phyloP scores from a whole-genome alignment of 768 basidiomycete genomes.

The Calocera viscosa region DNA sequence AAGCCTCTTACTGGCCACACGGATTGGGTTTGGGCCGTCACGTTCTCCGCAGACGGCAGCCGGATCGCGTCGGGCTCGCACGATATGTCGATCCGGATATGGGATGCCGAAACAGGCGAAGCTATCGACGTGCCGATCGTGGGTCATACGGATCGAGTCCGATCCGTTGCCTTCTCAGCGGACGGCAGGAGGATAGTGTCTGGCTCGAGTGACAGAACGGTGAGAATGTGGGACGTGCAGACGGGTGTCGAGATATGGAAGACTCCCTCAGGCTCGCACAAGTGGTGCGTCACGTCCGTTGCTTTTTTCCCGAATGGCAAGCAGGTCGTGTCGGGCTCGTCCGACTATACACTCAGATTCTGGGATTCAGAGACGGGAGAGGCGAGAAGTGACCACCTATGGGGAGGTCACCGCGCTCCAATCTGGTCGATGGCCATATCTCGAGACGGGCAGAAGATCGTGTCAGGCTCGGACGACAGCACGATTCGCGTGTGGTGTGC shows the following conservation, averaged over 20 bases:
- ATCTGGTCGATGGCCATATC: no score
- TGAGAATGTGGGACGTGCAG: slow-evolving; percentile 9
- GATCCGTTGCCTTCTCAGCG: slow-evolving; percentile 10
- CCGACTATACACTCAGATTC: neutral
- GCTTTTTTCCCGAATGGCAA: slow-evolving; percentile 7
- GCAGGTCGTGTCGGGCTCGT: neutral
- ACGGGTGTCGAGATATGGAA: neutral
- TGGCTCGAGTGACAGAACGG: slow-evolving; percentile 5
- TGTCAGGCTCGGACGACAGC: no score
- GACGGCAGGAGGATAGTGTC: slow-evolving; percentile 5
- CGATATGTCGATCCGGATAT: slow-evolving; percentile 11
- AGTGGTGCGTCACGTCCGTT: neutral
- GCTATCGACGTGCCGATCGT: neutral
- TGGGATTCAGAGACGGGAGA: neutral
- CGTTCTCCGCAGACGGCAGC: slow-evolving; percentile 21
- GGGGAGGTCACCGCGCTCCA: no score
- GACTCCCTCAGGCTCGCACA: neutral
- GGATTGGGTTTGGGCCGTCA: slow-evolving; percentile 31
- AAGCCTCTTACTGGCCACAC: neutral
- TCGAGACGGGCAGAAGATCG: no score
- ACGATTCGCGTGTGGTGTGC: no score
- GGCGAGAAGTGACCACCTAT: no score
- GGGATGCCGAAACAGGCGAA: slow-evolving; percentile 12
- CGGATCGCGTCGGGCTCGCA: slow-evolving; percentile 27
- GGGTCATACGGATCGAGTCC: slow-evolving; percentile 8